These are phyloP conservation scores for Saccharomyces kudriavzevii DNA, from an alignment of 805 yeast species.

Conservation along the genomic window DNA sequence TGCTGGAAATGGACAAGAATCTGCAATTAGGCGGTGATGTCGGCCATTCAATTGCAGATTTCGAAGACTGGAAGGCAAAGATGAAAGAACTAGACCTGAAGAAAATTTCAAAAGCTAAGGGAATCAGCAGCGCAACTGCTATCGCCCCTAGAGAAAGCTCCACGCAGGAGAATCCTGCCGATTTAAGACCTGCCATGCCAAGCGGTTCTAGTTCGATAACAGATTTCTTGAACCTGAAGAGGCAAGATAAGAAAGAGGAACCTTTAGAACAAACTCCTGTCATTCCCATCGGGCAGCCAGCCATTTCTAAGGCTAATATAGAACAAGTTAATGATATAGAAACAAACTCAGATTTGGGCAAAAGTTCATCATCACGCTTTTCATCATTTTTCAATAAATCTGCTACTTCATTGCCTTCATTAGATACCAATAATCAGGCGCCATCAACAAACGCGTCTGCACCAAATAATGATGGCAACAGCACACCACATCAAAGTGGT, in stretches of 20 bases:
- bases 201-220: slow-evolving; percentile 25
- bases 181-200: slow-evolving; percentile 8
- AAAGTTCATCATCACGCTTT: slow-evolving; percentile 28
- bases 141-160: neutral
- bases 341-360: slow-evolving; percentile 3
- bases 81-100: slow-evolving; percentile 32
- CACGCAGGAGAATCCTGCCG: slow-evolving; percentile 1
- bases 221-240: slow-evolving; percentile 23
- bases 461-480: neutral
- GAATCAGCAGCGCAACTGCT: neutral
- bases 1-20: slow-evolving; percentile 27
- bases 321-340: neutral
- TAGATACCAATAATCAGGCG: neutral
- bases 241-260: neutral
- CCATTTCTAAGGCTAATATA: neutral
- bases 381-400: slow-evolving; percentile 30
- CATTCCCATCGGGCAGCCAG: neutral
- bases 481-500: slow-evolving; percentile 9
- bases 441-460: neutral
- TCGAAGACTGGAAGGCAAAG: slow-evolving; percentile 35
- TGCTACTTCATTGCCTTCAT: slow-evolving; percentile 3
- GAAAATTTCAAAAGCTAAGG: slow-evolving; percentile 8
- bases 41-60: slow-evolving; percentile 34
- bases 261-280: neutral
- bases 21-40: slow-evolving; percentile 18